These are phyloP conservation scores for Emydomyces testavorans DNA, from an alignment of 2,329 filamentous ascomycete genomes.

Conservation along the genomic window DNA sequence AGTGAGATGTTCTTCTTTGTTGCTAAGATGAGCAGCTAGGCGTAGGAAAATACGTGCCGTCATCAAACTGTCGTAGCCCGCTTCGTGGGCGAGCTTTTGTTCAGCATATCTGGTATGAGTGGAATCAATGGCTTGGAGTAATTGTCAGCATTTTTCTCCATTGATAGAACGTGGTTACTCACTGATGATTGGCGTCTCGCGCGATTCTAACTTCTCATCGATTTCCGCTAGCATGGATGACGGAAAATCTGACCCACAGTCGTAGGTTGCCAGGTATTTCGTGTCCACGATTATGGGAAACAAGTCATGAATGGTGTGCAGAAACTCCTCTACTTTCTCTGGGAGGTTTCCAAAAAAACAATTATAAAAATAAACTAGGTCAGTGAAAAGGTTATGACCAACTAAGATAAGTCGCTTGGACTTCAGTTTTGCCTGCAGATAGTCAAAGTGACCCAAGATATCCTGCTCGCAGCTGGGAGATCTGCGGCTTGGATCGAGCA, in stretches of 20 bases:
- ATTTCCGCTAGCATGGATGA: slow-evolving; percentile 10
- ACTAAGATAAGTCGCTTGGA: slow-evolving; percentile 43
- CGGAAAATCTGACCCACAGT: slow-evolving; percentile 29
- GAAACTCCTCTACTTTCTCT: slow-evolving; percentile 45
- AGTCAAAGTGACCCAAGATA: slow-evolving; percentile 14
- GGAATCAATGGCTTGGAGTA: slow-evolving; percentile 23
- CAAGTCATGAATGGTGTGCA: slow-evolving; percentile 38
- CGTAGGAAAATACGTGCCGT: slow-evolving; percentile 49
- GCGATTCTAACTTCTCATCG: slow-evolving; percentile 19
- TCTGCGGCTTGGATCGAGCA: slow-evolving; percentile 20
- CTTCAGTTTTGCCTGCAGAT: slow-evolving; percentile 34
- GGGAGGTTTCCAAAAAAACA: slow-evolving; percentile 50
- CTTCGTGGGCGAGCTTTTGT: slow-evolving; percentile 40
- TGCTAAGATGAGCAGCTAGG: slow-evolving; percentile 42
- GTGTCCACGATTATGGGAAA: slow-evolving; percentile 52
- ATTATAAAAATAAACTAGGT: slow-evolving; percentile 50
- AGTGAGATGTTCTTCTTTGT: slow-evolving; percentile 17
- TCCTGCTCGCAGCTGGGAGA: slow-evolving; percentile 4
- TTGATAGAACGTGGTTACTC: slow-evolving; percentile 2
- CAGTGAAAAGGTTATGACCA: slow-evolving; percentile 53
- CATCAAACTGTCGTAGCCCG: slow-evolving; percentile 52
- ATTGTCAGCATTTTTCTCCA: not conserved
- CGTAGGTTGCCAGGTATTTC: slow-evolving; percentile 51
- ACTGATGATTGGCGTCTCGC: slow-evolving; percentile 26
- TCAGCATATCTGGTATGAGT: slow-evolving; percentile 25